A percentile compares a stretch with the other conserved stretches of the same genome.
Conservation (phyloP, 768 basidiomycete species). For the Mycena metata region DNA sequence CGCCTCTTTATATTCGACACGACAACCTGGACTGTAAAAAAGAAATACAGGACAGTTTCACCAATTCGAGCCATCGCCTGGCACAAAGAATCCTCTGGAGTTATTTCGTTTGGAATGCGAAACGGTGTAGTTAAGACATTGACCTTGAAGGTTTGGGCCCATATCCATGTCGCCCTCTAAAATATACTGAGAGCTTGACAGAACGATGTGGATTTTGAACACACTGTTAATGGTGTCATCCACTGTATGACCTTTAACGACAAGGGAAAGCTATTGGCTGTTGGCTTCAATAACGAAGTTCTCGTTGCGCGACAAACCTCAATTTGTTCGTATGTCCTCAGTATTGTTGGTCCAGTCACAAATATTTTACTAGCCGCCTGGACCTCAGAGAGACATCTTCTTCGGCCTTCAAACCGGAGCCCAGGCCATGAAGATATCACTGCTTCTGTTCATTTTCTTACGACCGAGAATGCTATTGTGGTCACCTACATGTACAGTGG, state of each 20-base stretch:
- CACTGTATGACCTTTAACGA: neutral
- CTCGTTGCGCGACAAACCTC: neutral
- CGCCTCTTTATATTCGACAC: neutral
- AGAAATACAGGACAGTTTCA: neutral
- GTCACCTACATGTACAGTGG: neutral
- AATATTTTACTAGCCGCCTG: neutral
- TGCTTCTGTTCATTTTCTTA: neutral
- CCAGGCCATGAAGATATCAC: neutral
- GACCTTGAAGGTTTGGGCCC: neutral
- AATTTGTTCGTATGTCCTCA: neutral
- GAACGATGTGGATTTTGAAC: neutral
- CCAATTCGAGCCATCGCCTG: neutral
- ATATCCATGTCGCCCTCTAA: too few species aligned
- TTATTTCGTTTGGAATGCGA: neutral
- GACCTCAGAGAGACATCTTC: neutral
- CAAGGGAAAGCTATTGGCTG: neutral
- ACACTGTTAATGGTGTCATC: neutral
- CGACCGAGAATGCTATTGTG: neutral
- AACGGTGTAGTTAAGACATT: neutral
- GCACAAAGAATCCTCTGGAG: neutral
- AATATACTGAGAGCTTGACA: neutral
- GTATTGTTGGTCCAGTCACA: neutral
- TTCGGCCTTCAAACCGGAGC: neutral
- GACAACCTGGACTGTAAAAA: neutral
- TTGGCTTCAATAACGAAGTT: slow-evolving; percentile 3